Percentiles rank a stretch among this genome's conserved stretches.
Conservation (phyloP, 345 rosid genomes). For the Syzygium grande region DNA sequence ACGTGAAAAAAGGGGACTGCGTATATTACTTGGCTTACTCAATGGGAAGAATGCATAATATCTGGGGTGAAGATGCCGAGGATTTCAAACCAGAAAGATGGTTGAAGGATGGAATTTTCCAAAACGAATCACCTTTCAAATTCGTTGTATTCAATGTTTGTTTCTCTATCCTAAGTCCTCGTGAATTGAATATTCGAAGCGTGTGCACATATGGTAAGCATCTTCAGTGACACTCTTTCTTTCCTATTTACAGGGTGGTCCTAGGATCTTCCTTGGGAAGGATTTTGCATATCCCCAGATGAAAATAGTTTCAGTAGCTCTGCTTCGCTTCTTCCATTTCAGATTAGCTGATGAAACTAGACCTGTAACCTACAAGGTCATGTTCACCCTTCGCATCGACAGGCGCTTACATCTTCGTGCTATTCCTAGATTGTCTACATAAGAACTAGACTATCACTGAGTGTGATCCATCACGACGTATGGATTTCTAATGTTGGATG, state of each 20-base stretch:
- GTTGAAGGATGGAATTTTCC: slow-evolving; percentile 54
- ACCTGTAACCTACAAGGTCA: slow-evolving; percentile 34
- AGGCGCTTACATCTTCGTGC: slow-evolving; percentile 48
- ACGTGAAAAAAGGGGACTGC: slow-evolving; percentile 53
- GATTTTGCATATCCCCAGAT: slow-evolving; percentile 70
- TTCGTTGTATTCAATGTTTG: slow-evolving; percentile 54
- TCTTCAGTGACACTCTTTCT: neutral
- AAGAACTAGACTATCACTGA: neutral
- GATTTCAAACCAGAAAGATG: slow-evolving; percentile 73
- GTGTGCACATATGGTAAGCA: neutral
- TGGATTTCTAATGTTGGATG: neutral
- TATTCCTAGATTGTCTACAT: slow-evolving; percentile 12
- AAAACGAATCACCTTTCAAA: slow-evolving; percentile 62
- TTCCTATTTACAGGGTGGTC: slow-evolving; percentile 55
- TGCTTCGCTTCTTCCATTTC: slow-evolving; percentile 53
- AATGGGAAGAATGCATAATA: slow-evolving; percentile 69
- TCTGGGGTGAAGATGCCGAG: slow-evolving; percentile 78
- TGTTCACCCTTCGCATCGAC: slow-evolving; percentile 60
- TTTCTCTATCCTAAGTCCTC: neutral
- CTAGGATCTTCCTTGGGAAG: slow-evolving; percentile 66
- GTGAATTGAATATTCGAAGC: too few relatives aligned
- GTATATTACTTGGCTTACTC: slow-evolving; percentile 51
- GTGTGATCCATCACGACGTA: neutral
- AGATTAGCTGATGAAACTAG: slow-evolving; percentile 37
- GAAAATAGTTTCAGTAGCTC: slow-evolving; percentile 59